Conservation (phyloP, 495 filamentous ascomycete genomes). For the Xylaria venustula region DNA sequence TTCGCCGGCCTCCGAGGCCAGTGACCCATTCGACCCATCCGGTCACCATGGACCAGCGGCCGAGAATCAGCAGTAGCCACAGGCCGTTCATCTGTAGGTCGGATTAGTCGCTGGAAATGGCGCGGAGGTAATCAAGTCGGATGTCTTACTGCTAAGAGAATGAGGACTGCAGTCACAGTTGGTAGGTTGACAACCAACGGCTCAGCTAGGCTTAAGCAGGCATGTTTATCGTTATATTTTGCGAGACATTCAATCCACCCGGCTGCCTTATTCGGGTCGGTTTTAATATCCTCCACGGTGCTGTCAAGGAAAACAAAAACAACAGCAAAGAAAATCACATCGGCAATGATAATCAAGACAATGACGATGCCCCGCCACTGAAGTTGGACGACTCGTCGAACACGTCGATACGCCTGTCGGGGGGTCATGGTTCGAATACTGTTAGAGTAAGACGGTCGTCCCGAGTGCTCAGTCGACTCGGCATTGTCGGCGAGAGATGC, state of each 20-base stretch:
- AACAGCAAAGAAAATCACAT: conserved; percentile 88
- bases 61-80: conserved; percentile 79
- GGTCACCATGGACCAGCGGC: conserved; percentile 74
- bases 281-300: conserved; percentile 54
- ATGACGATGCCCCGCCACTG: conserved; percentile 92
- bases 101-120: not conserved
- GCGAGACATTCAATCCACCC: conserved; percentile 73
- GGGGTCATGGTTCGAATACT: conserved; percentile 83
- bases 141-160: conserved; percentile 71
- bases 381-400: conserved; percentile 81
- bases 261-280: conserved; percentile 51
- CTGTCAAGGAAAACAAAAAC: conserved; percentile 85
- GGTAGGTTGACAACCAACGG: conserved; percentile 64
- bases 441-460: conserved; percentile 71
- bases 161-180: conserved; percentile 77
- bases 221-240: conserved; percentile 50
- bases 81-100: conserved; percentile 68
- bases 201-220: conserved; percentile 60
- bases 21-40: conserved; percentile 72
- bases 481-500: conserved; percentile 74
- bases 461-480: conserved; percentile 66
- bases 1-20: conserved; percentile 35
- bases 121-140: conserved; percentile 1
- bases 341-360: conserved; percentile 80
- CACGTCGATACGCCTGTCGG: conserved; percentile 80